Percentiles rank a stretch among this genome's conserved stretches.
phyloP scores from a whole-genome alignment of 768 basidiomycete species.

The Mycena floridula region DNA sequence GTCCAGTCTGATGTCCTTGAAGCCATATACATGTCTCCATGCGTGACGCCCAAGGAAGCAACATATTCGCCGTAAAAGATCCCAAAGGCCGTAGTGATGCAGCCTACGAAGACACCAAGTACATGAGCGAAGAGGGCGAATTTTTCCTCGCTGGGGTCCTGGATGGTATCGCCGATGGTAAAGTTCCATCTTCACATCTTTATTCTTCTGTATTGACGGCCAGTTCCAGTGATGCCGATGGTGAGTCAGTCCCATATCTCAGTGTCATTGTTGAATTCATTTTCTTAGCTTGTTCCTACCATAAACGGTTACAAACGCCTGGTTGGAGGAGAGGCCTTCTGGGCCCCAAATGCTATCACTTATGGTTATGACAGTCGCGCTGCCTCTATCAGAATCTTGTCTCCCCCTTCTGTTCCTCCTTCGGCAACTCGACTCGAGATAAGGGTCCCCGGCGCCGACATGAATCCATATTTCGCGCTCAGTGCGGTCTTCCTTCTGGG shows the following conservation, averaged over 20 bases:
- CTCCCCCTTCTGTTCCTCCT: conserved; percentile 80
- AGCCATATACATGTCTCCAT: conserved; percentile 93
- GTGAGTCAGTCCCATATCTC: conserved; percentile 29
- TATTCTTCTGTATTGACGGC: conserved; percentile 1
- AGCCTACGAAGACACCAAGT: conserved; percentile 74
- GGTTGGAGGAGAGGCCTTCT: conserved; percentile 88
- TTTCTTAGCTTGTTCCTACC: conserved; percentile 68
- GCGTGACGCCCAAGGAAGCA: conserved; percentile 58
- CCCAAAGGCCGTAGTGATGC: conserved; percentile 62
- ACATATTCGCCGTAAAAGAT: conserved; percentile 72
- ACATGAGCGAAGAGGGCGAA: conserved; percentile 78
- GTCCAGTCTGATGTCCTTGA: conserved; percentile 1
- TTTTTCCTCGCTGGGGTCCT: conserved; percentile 93
- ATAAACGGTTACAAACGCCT: conserved; percentile 98
- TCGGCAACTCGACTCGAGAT: conserved; percentile 88
- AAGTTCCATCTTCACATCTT: conserved; percentile 14
- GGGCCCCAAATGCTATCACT: conserved; percentile 89
- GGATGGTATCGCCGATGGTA: conserved; percentile 85
- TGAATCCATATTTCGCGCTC: conserved; percentile 89
- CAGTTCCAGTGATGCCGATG: conserved; percentile 69
- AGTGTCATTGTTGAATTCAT: background rate
- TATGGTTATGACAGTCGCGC: conserved; percentile 96
- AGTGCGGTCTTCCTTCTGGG: conserved; percentile 87
- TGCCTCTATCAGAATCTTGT: conserved; percentile 87
- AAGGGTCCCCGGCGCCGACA: conserved; percentile 93